Base-by-base conservation (phyloP, 2,329 filamentous ascomycete genomes). In the Coleophoma crateriformis region DNA sequence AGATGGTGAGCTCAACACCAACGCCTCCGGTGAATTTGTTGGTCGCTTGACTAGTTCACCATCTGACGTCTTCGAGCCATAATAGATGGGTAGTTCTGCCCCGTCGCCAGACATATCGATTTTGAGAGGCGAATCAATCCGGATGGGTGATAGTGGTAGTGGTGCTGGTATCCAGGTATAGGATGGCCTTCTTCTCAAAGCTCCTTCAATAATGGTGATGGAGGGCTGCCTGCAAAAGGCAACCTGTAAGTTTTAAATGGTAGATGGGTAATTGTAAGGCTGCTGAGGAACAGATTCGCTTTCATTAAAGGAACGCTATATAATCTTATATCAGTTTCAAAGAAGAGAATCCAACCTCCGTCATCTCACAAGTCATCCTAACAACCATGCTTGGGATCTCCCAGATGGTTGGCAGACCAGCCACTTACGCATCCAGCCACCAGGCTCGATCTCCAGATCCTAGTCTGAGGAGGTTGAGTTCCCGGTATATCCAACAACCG, bases 11-110 rank as follows among this genome's bases (percentile, higher is more conserved):
- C 20, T 33, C 15, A 41, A 15, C 15, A n/a, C 41, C 19, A 14
- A 4, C n/a, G n/a, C 41, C 15, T n/a, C 19, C 20, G 15, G 13
- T 43, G 19, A 17, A 45, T 51, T 52, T 7, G 14, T 17, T 12
- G 56, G 54, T 40, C 54, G 49, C 42, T 52, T 56, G 32, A 59
- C 47, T 14, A 60, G 37, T 44, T 58, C 54, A 14, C 58, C 54
- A n/a, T 57, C 55, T 8, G 43, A 35, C 4, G 51, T 56, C 46
- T 52, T 58, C 7, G 50, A 39, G 34, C 50, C 58, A 48, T 58
- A 53, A 39, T 56, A 50, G 20, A 50, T 46, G 12, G 56, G 55
- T n/a, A 54, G 53, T 43, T 58, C 56, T 33, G 53, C 49, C 11
- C 46, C 49, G 41, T 56, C 55, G 37, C 46, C 49, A 10, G 51